Percentiles rank a stretch among this genome's conserved stretches.
Evolutionary conservation across 352 stramenopile genomes (phyloP).

Genomic region (Pythium aphanidermatum): DNA sequence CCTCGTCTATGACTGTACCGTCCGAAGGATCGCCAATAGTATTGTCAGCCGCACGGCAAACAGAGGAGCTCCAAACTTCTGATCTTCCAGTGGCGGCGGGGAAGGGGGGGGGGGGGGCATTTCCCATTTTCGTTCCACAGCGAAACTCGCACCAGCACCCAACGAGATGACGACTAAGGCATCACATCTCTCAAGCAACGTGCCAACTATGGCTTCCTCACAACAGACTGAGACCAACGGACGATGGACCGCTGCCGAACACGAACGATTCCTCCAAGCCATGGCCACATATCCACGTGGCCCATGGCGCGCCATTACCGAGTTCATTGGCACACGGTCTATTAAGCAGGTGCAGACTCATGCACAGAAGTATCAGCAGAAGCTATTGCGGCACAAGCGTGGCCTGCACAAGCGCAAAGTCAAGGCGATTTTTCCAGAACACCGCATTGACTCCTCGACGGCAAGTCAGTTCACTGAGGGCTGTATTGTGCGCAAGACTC

Average conservation of each 20-base stretch:
- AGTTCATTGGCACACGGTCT: slow-evolving; percentile 60
- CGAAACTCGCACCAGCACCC: too few relatives aligned
- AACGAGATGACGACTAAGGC: not conserved
- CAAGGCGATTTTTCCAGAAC: not conserved
- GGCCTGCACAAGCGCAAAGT: slow-evolving; percentile 72
- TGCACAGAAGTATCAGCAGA: slow-evolving; percentile 75
- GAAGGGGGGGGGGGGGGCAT: too few relatives aligned
- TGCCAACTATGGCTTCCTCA: slow-evolving; percentile 24
- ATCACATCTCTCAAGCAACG: not conserved
- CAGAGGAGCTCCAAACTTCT: too few relatives aligned
- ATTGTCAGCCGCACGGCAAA: too few relatives aligned
- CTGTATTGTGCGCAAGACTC: not conserved
- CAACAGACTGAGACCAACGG: too few relatives aligned
- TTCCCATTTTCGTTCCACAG: too few relatives aligned
- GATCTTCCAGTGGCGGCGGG: too few relatives aligned
- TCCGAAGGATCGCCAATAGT: too few relatives aligned
- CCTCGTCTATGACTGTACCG: too few relatives aligned
- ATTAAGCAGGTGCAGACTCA: slow-evolving; percentile 76
- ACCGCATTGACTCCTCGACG: not conserved
- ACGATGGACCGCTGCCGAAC: slow-evolving; percentile 63
- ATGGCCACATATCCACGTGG: slow-evolving; percentile 66
- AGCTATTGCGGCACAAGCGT: slow-evolving; percentile 61
- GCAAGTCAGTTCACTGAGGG: not conserved
- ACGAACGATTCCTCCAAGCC: slow-evolving; percentile 69
- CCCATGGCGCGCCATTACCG: slow-evolving; percentile 66